Percentiles rank a stretch among this genome's conserved stretches.
phyloP scores from a whole-genome alignment of 768 basidiomycete genomes.

The Suillus subluteus region DNA sequence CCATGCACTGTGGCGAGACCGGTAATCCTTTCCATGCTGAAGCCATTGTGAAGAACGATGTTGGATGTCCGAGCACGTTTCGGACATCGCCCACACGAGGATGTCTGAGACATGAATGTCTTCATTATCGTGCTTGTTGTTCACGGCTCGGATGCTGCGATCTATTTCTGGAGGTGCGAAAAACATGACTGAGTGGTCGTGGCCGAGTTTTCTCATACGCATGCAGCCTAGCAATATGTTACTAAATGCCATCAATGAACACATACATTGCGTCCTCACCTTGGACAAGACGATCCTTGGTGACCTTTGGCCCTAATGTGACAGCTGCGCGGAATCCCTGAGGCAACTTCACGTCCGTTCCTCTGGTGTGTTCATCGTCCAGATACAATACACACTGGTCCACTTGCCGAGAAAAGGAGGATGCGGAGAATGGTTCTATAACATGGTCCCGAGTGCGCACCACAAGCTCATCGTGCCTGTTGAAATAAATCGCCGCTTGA shows the following conservation, averaged over 20 bases:
- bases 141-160: conserved; percentile 36
- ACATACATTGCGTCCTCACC: conserved; percentile 33
- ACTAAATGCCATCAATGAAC: not conserved
- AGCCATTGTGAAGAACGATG: conserved; percentile 45
- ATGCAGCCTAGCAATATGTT: conserved; percentile 46
- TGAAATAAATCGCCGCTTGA: conserved; percentile 47
- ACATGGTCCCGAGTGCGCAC: conserved; percentile 41
- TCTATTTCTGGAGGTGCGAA: conserved; percentile 51
- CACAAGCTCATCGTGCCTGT: conserved; percentile 39
- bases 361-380: conserved; percentile 52
- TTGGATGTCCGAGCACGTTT: conserved; percentile 45
- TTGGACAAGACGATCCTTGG: conserved; percentile 56
- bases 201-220: conserved; percentile 55
- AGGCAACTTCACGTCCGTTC: conserved; percentile 58
- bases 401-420: conserved; percentile 41
- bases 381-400: conserved; percentile 51
- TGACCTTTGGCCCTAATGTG: conserved; percentile 53
- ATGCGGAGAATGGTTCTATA: conserved; percentile 39
- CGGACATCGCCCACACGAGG: conserved; percentile 47
- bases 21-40: conserved; percentile 43
- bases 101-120: conserved; percentile 36
- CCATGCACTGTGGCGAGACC: conserved; percentile 28
- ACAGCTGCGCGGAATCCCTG: conserved; percentile 44
- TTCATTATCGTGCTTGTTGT: conserved; percentile 17
- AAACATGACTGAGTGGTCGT: conserved; percentile 51